A percentile compares a stretch with the other conserved stretches of the same genome.
Evolutionary conservation across 805 yeast genomes (phyloP).

Genomic region (Candida andamanensis): DNA sequence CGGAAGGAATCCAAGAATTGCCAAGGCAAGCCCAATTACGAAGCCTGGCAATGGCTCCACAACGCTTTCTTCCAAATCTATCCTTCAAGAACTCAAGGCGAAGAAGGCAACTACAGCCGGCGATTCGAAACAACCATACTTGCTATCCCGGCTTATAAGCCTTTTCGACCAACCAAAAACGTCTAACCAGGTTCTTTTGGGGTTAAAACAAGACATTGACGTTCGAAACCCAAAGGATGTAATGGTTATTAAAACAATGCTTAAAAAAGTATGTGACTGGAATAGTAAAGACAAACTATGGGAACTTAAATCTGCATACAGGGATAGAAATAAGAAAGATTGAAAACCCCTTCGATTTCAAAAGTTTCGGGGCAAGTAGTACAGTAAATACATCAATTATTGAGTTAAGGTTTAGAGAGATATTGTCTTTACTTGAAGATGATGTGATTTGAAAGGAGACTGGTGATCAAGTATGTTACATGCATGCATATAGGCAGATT

Average conservation of each 20-base stretch:
- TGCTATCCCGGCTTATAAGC: background rate
- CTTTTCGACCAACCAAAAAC: background rate
- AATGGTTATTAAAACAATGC: constrained; percentile 59
- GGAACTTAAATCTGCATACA: constrained; percentile 50
- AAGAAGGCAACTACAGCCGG: constrained; percentile 25
- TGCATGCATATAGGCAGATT: too few relatives aligned
- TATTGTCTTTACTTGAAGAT: too few relatives aligned
- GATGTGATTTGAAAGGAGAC: too few relatives aligned
- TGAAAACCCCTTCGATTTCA: too few relatives aligned
- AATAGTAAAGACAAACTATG: constrained; percentile 55
- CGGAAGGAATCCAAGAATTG: constrained; percentile 52
- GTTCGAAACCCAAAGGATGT: constrained; percentile 45
- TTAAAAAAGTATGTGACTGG: constrained; percentile 67
- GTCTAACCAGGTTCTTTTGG: constrained; percentile 8
- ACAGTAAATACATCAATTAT: too few relatives aligned
- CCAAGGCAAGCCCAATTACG: too few relatives aligned
- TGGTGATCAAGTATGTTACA: too few relatives aligned
- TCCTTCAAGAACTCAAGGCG: constrained; percentile 7
- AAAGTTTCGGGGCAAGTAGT: too few relatives aligned
- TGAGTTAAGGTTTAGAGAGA: too few relatives aligned
- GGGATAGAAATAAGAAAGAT: background rate
- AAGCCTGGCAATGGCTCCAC: background rate
- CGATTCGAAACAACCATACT: too few relatives aligned
- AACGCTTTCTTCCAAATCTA: constrained; percentile 32
- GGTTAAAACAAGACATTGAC: constrained; percentile 10